Evolutionary conservation across 768 basidiomycete species (phyloP), one percentile per base, ranked within the genome.

Genomic region (Trametes elegans): DNA sequence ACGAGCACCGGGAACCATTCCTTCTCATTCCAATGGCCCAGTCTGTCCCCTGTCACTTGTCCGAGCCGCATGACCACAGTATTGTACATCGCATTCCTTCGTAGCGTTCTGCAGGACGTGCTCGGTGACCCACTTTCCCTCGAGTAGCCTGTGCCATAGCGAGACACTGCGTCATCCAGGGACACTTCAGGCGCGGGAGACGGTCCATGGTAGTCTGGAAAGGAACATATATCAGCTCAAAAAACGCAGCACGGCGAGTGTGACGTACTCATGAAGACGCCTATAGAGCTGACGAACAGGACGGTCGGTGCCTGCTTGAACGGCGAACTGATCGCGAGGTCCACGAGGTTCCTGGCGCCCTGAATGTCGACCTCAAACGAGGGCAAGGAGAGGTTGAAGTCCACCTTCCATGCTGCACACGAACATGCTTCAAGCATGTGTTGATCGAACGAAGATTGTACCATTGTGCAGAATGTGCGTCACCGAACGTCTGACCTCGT

Each of bases 331-430:
- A 63, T 43, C 0, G 60, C 49, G 9, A 63, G 50, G 27, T 63
- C 59, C 28, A 63, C 43, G 6, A 61, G 35, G 34, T 59, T 53
- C 14, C 59, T 54, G 3, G 53, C 28, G 6, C 57, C 71, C 68
- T 16, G 63, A 58, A 51, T 75, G 36, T 72, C 67, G 0, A 67
- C 53, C 40, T 76, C 73, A 56, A 72, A 77, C 2, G 75, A 76
- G 0, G 55, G 28, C 1, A 78, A 58, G 0, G 71, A 64, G 1
- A 73, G 50, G 41, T 79, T 78, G 58, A 78, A 78, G 47, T 79
- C 67, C 6, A 79, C 63, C 18, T 68, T 56, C 76, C 74, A 77
- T 0, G 73, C 76, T 64, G 29, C 9, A 24, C 2, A 5, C n/a
- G 7, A 53, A 29, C 48, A 36, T 2, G 2, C 9, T n/a, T 6